Evolutionary conservation across 2,329 filamentous ascomycete genomes (phyloP), one percentile per base, ranked within the genome.

Genomic region (Tolypocladium cylindrosporum): DNA sequence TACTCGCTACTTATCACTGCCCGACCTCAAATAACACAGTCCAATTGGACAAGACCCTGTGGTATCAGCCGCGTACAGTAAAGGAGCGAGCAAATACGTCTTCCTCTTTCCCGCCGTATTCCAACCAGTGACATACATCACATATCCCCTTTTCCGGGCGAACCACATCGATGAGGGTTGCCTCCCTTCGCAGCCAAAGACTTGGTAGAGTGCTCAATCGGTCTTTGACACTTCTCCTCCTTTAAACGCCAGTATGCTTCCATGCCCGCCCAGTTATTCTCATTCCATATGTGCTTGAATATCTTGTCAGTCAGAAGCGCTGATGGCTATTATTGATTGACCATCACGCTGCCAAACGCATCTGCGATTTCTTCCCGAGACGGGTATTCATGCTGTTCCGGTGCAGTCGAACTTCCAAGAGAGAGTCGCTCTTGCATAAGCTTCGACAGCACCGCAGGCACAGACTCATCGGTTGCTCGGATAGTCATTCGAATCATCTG

Each of bases 401-500:
- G 68, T 19, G 65, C 59, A 34, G 73, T 76, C 37, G 77, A 75
- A 31, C 74, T 65, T 6, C 85, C 85, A 9, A 72, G 69, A 9
- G 87, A 80, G 54, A 97, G 78, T 61, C 88, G 83, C 62, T 93
- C 89, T 69, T 95, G 89, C 91, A 99, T 96, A 59, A 89, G 76
- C 72, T 90, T 92, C 67, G 94, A 77, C 58, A 99, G 71, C 24
- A 93, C 80, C 1, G 84, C 81, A 9, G 94, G 91, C 0, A 99
- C 90, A 39, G 80, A 83, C 68, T 97, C 94, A 67, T 97, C 93
- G 1, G 94, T 99, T 7, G 93, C 94, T 61, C 94, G 84, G 65
- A 99, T 88, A 0, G 94, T 99, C 60, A 97, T 79, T 56, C 94
- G 92, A 67, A 95, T 89, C 91, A 97, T 97, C 94, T 97, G 39